These are phyloP conservation scores for Termitomyces sp. DNA, from an alignment of 768 basidiomycete genomes.

Conservation along the genomic window DNA sequence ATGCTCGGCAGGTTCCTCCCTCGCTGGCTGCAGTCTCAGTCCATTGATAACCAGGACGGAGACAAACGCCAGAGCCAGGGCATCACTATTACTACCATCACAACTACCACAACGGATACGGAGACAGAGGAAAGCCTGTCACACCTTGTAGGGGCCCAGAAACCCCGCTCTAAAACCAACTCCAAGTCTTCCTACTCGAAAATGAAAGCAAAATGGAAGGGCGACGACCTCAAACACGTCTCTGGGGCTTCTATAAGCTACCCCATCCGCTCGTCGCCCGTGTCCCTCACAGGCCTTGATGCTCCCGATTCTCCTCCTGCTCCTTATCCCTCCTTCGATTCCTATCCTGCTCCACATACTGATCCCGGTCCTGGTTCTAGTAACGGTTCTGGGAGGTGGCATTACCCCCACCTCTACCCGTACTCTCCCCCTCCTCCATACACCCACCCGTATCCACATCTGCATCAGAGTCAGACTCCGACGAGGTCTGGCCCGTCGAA, in stretches of 20 bases:
- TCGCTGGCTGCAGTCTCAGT: constrained; percentile 12
- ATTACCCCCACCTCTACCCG: background rate
- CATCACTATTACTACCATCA: background rate
- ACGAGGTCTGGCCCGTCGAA: constrained; percentile 28
- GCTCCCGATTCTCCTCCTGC: constrained; percentile 12
- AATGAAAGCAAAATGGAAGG: constrained; percentile 13
- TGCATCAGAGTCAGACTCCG: constrained; percentile 18
- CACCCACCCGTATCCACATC: constrained; percentile 27
- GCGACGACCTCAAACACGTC: background rate
- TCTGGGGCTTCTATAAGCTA: constrained; percentile 25
- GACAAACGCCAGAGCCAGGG: constrained; percentile 5
- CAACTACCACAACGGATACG: constrained; percentile 6
- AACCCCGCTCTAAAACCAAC: background rate
- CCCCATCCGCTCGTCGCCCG: constrained; percentile 27
- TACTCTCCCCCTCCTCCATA: background rate
- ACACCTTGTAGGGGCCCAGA: constrained; percentile 20
- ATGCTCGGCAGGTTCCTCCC: constrained; percentile 23
- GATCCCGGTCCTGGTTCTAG: background rate
- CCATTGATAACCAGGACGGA: background rate
- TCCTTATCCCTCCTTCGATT: constrained; percentile 5
- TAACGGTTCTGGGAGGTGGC: background rate
- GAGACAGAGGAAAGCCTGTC: constrained; percentile 15
- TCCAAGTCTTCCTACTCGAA: background rate
- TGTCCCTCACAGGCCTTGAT: constrained; percentile 28
- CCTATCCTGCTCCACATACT: constrained; percentile 6